A percentile compares a stretch with the other conserved stretches of the same genome.
Evolutionary conservation across 768 basidiomycete genomes (phyloP).

Genomic region (Tricholoma sp.): DNA sequence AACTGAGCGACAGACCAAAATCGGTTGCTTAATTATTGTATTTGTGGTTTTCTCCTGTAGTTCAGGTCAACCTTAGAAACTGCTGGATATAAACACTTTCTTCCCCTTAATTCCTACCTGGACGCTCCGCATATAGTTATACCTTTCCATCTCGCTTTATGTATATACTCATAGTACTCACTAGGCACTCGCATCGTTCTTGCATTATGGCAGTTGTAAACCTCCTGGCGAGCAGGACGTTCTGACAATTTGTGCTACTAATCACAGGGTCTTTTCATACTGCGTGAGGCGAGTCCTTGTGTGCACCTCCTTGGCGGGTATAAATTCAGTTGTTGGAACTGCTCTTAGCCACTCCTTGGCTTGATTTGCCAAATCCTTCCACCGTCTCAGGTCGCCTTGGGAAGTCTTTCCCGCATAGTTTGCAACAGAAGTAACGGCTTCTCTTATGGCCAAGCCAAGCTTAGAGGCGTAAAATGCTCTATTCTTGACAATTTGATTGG

Average conservation of each 20-base stretch:
- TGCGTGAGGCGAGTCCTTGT: background rate
- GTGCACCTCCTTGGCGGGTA: conserved; percentile 9
- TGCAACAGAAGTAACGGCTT: conserved; percentile 33
- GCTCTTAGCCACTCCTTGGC: conserved; percentile 11
- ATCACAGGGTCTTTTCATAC: background rate
- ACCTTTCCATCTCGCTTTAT: background rate
- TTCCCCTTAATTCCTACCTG: background rate
- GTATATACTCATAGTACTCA: conserved; percentile 1
- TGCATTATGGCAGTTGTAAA: conserved; percentile 1
- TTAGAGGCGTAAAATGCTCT: conserved; percentile 41
- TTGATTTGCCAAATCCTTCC: conserved; percentile 21
- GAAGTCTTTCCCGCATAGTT: conserved; percentile 12
- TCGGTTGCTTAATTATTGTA: conserved; percentile 30
- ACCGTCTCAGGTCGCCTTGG: conserved; percentile 22
- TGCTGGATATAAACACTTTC: background rate
- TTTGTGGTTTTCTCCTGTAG: conserved; percentile 1
- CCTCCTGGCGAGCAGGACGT: conserved; percentile 4
- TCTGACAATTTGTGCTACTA: background rate
- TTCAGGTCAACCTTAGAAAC: background rate
- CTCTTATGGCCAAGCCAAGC: conserved; percentile 40
- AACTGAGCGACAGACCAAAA: conserved; percentile 38
- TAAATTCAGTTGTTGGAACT: conserved; percentile 10
- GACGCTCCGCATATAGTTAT: background rate
- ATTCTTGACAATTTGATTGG: conserved; percentile 28
- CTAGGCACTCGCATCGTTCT: background rate